Base-by-base conservation (phyloP, 2,329 filamentous ascomycete species). In the Exophiala aquamarina region DNA sequence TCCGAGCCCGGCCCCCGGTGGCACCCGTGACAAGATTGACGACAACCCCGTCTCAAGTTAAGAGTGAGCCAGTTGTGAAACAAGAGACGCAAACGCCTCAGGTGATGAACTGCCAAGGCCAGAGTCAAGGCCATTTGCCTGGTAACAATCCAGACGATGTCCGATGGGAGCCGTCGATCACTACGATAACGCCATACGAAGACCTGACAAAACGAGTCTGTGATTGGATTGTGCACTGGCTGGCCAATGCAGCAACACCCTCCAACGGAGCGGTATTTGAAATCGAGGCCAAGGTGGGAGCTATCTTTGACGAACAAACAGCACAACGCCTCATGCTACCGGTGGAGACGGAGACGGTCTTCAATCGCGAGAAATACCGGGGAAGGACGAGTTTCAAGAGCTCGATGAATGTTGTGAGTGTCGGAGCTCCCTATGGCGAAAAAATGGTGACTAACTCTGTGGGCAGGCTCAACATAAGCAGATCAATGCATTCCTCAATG, bases 261-360 rank as follows among this genome's bases (percentile, higher is more conserved):
- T 63, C 68, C 17, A 67, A 77, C 23, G 82, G 82, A 5, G 84
- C 90, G 11, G 79, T 89, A 50, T 83, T 96, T 43, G 93, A 98
- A 68, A 87, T 98, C 44, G 93, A 98, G 70, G 93, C 90, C 8
- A 97, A 97, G 67, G 75, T 97, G 38, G 93, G 93, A 14, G 85
- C 83, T 19, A 76, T 97, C 11, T 80, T 92, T 47, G 83, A 82
- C 62, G 79, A 84, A 51, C 32, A 49, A 18, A 87, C 82, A 5
- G 81, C 85, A 47, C 75, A 83, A 37, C 79, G 89, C n/a, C 71
- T 91, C 19, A 71, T 78, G 8, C 69, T 91, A 8, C 81, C 82
- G 4, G 76, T 93, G 3, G 67, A 77, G 17, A 84, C 87, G 1
- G 87, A 93, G 63, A 86, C 81, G 38, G 72, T 94, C 5, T 67